Evolutionary conservation across 768 basidiomycete species (phyloP).

Genomic region (Kwoniella sp.): DNA sequence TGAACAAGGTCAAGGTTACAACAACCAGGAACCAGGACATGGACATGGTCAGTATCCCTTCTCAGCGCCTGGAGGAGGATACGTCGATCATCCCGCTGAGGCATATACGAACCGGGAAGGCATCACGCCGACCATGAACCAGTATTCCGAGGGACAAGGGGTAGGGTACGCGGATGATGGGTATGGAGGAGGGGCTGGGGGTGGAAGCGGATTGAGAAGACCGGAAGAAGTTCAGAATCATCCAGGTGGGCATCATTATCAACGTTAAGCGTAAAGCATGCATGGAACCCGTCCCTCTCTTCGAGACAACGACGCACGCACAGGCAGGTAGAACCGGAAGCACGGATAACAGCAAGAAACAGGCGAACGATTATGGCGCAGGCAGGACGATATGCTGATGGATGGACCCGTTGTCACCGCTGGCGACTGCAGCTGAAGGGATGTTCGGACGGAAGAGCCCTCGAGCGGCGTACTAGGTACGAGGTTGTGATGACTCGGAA

Average conservation of each 20-base stretch:
- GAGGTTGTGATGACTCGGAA: no score
- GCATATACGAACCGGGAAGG: constrained; percentile 32
- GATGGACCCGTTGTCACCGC: not conserved
- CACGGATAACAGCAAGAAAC: not conserved
- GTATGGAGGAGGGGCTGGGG: constrained; percentile 1
- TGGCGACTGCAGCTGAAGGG: constrained; percentile 34
- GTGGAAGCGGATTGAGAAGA: constrained; percentile 26
- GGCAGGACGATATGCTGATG: not conserved
- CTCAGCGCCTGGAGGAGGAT: constrained; percentile 31
- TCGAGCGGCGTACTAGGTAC: constrained; percentile 1
- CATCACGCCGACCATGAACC: constrained; percentile 35
- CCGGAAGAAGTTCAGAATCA: constrained; percentile 40
- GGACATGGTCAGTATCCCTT: constrained; percentile 24
- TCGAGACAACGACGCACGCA: no score
- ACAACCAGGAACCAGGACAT: constrained; percentile 3
- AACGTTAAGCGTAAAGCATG: not conserved
- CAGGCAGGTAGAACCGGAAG: not conserved
- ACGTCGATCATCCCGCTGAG: constrained; percentile 33
- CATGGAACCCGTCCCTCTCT: no score
- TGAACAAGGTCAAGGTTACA: no score
- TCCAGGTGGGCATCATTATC: constrained; percentile 34
- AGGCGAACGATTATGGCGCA: no score
- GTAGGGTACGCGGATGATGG: constrained; percentile 18
- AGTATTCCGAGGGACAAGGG: constrained; percentile 26
- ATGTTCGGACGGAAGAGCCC: constrained; percentile 47